Evolutionary conservation across 805 yeast species (phyloP).

Genomic region (Wickerhamomyces sydowiorum): DNA sequence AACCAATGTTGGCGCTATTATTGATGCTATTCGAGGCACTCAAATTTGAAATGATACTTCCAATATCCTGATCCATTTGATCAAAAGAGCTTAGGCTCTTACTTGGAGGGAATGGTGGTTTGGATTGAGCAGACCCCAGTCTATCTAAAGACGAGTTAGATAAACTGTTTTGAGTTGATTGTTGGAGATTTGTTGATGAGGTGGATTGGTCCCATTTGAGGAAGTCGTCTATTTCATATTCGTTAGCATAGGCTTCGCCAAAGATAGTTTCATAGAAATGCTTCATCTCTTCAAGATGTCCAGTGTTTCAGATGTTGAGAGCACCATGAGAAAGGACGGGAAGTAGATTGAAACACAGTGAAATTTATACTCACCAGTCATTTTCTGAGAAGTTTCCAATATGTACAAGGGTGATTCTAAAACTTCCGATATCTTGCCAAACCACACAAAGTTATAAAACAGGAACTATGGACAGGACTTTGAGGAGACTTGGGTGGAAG

Average conservation of each 20-base stretch:
- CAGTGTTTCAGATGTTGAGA: too few species aligned
- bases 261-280: too few species aligned
- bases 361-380: constrained; percentile 1
- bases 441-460: neutral
- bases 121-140: neutral
- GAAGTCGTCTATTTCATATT: neutral
- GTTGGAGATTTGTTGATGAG: neutral
- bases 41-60: constrained; percentile 24
- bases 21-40: constrained; percentile 20
- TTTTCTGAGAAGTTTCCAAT: neutral
- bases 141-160: neutral
- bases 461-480: neutral
- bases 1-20: constrained; percentile 6
- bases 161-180: neutral
- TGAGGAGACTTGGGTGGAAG: neutral
- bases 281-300: too few species aligned
- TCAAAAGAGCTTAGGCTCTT: constrained; percentile 6
- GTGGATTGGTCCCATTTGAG: neutral
- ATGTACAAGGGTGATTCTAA: neutral
- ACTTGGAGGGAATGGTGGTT: neutral
- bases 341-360: too few species aligned
- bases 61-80: constrained; percentile 22
- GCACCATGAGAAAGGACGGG: too few species aligned
- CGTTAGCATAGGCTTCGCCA: too few species aligned
- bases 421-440: too few species aligned